These are phyloP conservation scores for Coemansia sp. DNA, from an alignment of 192 early-diverging fungal species.

Conservation along the genomic window DNA sequence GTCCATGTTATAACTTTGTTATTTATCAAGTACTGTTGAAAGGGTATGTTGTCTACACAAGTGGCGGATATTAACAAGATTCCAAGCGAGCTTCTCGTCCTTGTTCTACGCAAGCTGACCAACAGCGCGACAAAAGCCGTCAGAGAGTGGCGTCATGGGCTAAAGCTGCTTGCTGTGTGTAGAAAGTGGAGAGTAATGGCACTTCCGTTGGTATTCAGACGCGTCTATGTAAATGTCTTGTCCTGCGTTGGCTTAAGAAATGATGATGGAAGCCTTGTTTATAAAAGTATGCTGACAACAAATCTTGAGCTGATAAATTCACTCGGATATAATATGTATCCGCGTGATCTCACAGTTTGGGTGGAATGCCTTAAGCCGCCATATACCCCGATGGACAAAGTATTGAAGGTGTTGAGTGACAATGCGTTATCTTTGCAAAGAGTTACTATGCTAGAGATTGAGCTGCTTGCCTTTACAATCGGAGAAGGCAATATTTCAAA, in stretches of 20 bases:
- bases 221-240: not conserved
- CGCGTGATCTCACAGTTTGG: not conserved
- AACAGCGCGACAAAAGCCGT: not conserved
- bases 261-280: not conserved
- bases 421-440: not conserved
- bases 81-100: slow-evolving; percentile 2
- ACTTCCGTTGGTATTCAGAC: not conserved
- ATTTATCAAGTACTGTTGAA: not conserved
- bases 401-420: not conserved
- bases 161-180: slow-evolving; percentile 2
- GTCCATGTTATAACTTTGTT: not conserved
- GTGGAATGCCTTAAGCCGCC: slow-evolving; percentile 1
- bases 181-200: slow-evolving; percentile 9
- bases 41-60: not conserved
- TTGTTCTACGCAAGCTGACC: not conserved
- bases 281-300: not conserved
- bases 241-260: not conserved
- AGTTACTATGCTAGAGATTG: not conserved
- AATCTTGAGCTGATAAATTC: not conserved
- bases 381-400: not conserved
- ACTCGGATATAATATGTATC: not conserved
- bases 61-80: not conserved
- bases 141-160: not conserved
- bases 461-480: not conserved
- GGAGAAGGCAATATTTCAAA: not conserved